A percentile compares a stretch with the other conserved stretches of the same genome.
Conservation (phyloP, 805 yeast species). For the Alloascoidea hylecoeti region DNA sequence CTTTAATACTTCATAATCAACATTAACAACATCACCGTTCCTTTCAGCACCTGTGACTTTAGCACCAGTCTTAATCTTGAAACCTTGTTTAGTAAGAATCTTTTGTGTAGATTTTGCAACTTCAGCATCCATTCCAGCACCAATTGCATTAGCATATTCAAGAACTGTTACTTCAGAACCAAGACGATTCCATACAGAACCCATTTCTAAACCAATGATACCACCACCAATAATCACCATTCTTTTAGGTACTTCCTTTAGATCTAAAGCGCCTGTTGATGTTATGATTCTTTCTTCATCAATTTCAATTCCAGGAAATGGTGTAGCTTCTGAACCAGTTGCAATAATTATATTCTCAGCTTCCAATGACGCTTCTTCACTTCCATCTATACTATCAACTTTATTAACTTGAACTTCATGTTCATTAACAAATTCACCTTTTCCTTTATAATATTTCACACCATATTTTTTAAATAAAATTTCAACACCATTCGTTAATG, state of each 20-base stretch:
- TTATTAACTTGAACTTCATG: constrained; percentile 59
- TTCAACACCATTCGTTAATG: constrained; percentile 89
- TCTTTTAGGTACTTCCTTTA: constrained; percentile 85
- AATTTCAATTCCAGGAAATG: constrained; percentile 94
- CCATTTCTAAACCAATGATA: constrained; percentile 98
- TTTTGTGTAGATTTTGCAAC: constrained; percentile 84
- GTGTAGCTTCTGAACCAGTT: constrained; percentile 96
- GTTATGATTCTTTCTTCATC: constrained; percentile 96
- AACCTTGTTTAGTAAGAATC: constrained; percentile 86
- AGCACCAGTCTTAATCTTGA: constrained; percentile 84
- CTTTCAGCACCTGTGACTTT: constrained; percentile 81
- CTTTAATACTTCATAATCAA: constrained; percentile 84
- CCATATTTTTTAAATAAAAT: constrained; percentile 90
- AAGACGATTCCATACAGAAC: constrained; percentile 90
- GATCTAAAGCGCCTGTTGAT: constrained; percentile 81
- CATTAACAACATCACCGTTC: constrained; percentile 77
- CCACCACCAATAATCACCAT: constrained; percentile 97
- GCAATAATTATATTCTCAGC: constrained; percentile 91
- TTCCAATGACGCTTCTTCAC: constrained; percentile 53
- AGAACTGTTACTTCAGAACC: constrained; percentile 93
- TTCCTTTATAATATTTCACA: constrained; percentile 88
- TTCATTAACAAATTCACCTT: constrained; percentile 78
- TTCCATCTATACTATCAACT: constrained; percentile 86
- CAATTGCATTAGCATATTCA: constrained; percentile 82
- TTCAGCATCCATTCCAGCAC: constrained; percentile 98